These are phyloP conservation scores for Miscanthus lutarioriparius DNA, from an alignment of 176 grass and related monocot species.

Conservation along the genomic window DNA sequence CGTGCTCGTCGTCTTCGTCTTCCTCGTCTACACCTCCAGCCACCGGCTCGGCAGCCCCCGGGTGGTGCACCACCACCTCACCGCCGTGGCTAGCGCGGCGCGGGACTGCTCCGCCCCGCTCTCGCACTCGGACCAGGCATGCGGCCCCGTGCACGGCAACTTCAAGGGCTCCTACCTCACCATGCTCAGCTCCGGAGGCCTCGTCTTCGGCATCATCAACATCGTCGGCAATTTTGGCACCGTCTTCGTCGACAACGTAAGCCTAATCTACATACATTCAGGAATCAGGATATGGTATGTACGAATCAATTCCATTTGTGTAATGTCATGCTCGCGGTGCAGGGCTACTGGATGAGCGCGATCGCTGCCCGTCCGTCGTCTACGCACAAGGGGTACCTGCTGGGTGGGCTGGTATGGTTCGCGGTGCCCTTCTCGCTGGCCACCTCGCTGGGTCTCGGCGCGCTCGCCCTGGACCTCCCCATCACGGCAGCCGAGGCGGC, in stretches of 20 bases:
- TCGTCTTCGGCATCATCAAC: conserved; percentile 84
- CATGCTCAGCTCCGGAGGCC: conserved; percentile 78
- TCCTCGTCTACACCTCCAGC: conserved; percentile 68
- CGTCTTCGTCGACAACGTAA: conserved; percentile 75
- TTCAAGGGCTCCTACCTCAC: conserved; percentile 76
- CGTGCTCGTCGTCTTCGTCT: conserved; percentile 67
- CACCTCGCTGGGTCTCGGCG: conserved; percentile 69
- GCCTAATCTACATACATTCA: not conserved
- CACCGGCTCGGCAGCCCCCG: conserved; percentile 58
- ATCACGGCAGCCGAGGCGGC: conserved; percentile 54
- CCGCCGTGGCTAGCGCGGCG: conserved; percentile 41
- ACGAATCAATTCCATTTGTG: not conserved
- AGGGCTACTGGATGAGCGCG: conserved; percentile 84
- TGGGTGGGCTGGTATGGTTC: conserved; percentile 78
- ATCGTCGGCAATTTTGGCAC: conserved; percentile 79
- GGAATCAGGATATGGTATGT: not conserved
- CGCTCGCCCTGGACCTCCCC: conserved; percentile 72
- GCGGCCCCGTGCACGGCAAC: conserved; percentile 69
- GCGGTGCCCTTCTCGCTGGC: conserved; percentile 77
- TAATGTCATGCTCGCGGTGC: not conserved
- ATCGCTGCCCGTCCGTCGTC: conserved; percentile 74
- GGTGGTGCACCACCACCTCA: conserved; percentile 60
- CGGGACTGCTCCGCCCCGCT: conserved; percentile 50
- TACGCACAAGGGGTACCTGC: conserved; percentile 75
- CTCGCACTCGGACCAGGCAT: conserved; percentile 55